phyloP scores from a whole-genome alignment of 768 basidiomycete genomes.

The Holtermanniella nyarrowii region DNA sequence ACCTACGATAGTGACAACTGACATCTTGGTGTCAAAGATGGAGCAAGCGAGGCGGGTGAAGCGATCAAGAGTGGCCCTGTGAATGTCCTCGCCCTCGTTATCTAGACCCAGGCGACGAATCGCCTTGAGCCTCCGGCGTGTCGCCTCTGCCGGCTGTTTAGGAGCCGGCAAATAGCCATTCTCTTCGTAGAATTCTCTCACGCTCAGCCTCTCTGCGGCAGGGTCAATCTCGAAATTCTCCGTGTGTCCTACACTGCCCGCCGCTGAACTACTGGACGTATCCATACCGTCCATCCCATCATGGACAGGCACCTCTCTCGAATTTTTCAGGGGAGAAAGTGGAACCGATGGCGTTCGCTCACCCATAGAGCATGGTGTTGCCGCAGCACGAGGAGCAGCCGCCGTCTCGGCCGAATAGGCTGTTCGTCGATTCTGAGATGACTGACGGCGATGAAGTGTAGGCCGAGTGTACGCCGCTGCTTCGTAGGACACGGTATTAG shows the following conservation, averaged over 20 bases:
- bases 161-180: conserved; percentile 31
- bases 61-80: conserved; percentile 21
- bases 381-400: too few relatives aligned
- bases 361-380: too few relatives aligned
- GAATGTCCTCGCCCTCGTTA: conserved; percentile 7
- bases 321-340: too few relatives aligned
- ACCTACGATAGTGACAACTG: conserved; percentile 30
- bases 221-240: conserved; percentile 1
- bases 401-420: too few relatives aligned
- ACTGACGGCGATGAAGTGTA: not conserved
- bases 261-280: too few relatives aligned
- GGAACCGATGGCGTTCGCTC: too few relatives aligned
- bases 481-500: conserved; percentile 8
- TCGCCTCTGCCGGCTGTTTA: conserved; percentile 18
- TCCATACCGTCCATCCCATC: too few relatives aligned
- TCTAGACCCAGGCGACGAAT: conserved; percentile 29
- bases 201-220: conserved; percentile 13
- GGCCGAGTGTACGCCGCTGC: conserved; percentile 3
- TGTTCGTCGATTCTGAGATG: too few relatives aligned
- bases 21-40: conserved; percentile 21
- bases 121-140: conserved; percentile 18
- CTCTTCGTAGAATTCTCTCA: conserved; percentile 18
- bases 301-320: too few relatives aligned
- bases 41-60: conserved; percentile 32
- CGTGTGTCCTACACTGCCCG: not conserved